Base-by-base conservation (phyloP, 345 rosid genomes). In the Garcia nutans region DNA sequence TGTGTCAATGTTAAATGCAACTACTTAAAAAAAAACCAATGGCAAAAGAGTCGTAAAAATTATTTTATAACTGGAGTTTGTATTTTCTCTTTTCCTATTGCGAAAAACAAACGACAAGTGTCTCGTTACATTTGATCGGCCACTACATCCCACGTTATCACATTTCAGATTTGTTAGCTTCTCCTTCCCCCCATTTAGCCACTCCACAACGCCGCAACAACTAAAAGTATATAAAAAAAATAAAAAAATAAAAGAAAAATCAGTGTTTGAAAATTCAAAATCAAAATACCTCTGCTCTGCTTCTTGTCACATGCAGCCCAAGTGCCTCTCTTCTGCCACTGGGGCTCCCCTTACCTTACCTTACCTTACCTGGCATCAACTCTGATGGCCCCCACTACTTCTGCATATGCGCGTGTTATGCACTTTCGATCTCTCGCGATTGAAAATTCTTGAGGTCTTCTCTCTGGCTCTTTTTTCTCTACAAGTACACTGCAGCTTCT, bases 231-330 rank as follows among this genome's bases (percentile, higher is more conserved):
- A n/a, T n/a, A n/a, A n/a, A n/a, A n/a, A n/a, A n/a, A n/a, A n/a
- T n/a, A n/a, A n/a, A n/a, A n/a, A n/a, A n/a, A n/a, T n/a, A n/a
- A n/a, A n/a, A n/a, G n/a, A 47, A n/a, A 24, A 22, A 42, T 45
- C 1, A 65, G 57, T 31, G 8, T 8, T 37, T 19, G 1, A 0
- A 45, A 45, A 47, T 47, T 50, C 2, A 37, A 37, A 37, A 37
- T 50, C 3, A 50, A 50, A 41, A 33, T 54, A 47, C 8, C 5
- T 19, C 24, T 24, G 20, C 62, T 4, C 68, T 55, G 61, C 67
- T 73, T 72, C 78, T 2, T 41, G 80, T 80, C 89, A 83, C 87
- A 79, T 84, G 87, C 68, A 1, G 2, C 31, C 73, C 86, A 78
- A 78, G 76, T 78, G 77, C 75, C 52, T n/a, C n/a, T 0, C 9